A percentile compares a stretch with the other conserved stretches of the same genome.
Evolutionary conservation across 2,329 filamentous ascomycete species (phyloP).

Genomic region (Paecilomyces fulvus): DNA sequence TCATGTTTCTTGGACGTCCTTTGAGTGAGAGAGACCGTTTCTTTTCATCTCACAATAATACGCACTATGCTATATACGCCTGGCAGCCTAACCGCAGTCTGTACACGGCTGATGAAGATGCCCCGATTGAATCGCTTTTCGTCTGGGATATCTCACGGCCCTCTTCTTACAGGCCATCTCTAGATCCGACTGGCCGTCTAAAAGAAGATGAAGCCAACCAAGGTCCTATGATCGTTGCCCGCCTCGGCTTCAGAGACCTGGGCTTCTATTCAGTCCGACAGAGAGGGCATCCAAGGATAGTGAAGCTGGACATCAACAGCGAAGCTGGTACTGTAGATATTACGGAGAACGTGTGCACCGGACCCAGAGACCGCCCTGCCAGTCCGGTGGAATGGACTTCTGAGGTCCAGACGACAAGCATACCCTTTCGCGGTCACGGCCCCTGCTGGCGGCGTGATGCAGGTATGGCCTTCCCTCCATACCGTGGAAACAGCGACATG

Average conservation of each 20-base stretch:
- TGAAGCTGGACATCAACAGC: slow-evolving; percentile 44
- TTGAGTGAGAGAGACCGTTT: slow-evolving; percentile 51
- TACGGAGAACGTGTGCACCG: slow-evolving; percentile 48
- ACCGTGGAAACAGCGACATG: slow-evolving; percentile 33
- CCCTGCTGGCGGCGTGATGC: slow-evolving; percentile 43
- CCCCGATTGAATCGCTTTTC: slow-evolving; percentile 49
- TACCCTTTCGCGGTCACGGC: slow-evolving; percentile 45
- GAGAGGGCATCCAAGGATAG: slow-evolving; percentile 42
- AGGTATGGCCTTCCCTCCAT: slow-evolving; percentile 38
- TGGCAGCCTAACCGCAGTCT: slow-evolving; percentile 52
- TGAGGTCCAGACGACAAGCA: slow-evolving; percentile 43
- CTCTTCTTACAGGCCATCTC: slow-evolving; percentile 43
- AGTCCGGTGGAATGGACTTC: slow-evolving; percentile 30
- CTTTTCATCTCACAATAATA: slow-evolving; percentile 52
- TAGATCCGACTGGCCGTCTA: slow-evolving; percentile 37
- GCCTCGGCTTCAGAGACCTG: slow-evolving; percentile 45
- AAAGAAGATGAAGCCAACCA: slow-evolving; percentile 23
- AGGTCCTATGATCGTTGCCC: slow-evolving; percentile 39
- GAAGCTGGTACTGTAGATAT: slow-evolving; percentile 43
- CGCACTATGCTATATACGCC: slow-evolving; percentile 54
- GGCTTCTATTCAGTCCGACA: slow-evolving; percentile 48
- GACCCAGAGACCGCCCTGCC: slow-evolving; percentile 40
- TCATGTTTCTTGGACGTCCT: slow-evolving; percentile 50
- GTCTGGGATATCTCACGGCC: slow-evolving; percentile 52
- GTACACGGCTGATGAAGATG: slow-evolving; percentile 46